Evolutionary conservation across 768 basidiomycete genomes (phyloP), one percentile per base, ranked within the genome.

Genomic region (Guyanaporus albipodus): DNA sequence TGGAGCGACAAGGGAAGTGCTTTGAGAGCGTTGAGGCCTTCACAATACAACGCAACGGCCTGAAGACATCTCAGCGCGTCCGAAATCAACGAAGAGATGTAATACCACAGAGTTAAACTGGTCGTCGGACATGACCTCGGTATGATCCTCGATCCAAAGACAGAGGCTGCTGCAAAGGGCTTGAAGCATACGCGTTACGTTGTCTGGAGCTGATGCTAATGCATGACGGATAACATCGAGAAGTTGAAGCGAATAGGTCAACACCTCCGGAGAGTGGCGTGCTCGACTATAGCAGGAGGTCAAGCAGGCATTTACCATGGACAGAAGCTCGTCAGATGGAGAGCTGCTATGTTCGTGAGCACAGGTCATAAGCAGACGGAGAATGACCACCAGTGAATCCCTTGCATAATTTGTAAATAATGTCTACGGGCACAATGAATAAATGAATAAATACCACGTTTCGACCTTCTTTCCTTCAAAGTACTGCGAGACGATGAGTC

Each of bases 71-170:
- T 31, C 21, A 50, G 19, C 4, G 15, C 10, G n/a, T 27, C 33
- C 18, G 39, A 38, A 17, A 8, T 33, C 2, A 24, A 36, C 11
- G 40, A 52, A 9, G 49, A 50, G 6, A 55, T 14, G 21, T 58
- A 75, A 32, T 59, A 83, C 83, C 48, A 77, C 50, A 38, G 67
- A 60, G 41, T 74, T 74, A 44, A 78, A 76, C 24, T 80, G 73
- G 7, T 67, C 55, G 4, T 70, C 69, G 3, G 65, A 53, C 39
- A 84, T 64, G 14, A 69, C 48, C 19, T 67, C 63, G 0, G 53
- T 35, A 29, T 69, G 68, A 48, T 83, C 82, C 34, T 68, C 69
- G 18, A 84, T 73, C 83, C 83, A 85, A 24, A 63, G 53, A 43
- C 66, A 67, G 5, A 82, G 53, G 18, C 76, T 61, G 27, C 66